phyloP scores from a whole-genome alignment of 331 rosid genomes.

The Malus hybrid region DNA sequence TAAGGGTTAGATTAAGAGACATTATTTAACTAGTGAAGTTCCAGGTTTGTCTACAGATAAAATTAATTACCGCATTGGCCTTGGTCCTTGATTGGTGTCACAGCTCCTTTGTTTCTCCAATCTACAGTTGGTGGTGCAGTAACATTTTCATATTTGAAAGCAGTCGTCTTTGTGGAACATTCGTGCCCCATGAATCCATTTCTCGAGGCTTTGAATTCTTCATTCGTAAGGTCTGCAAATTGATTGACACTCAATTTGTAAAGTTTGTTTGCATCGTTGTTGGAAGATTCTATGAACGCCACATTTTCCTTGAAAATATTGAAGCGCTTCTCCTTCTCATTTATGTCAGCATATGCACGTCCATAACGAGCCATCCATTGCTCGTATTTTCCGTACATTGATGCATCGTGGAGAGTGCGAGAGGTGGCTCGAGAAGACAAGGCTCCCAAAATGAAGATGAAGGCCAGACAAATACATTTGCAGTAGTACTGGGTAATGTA shows the following conservation, averaged over 20 bases:
- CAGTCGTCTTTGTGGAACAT: no score
- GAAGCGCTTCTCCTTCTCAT: background rate
- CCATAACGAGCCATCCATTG: background rate
- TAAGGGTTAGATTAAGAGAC: background rate
- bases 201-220: no score
- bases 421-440: background rate
- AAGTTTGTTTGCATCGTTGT: no score
- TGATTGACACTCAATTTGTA: no score
- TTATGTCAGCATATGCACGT: background rate
- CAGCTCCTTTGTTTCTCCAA: background rate
- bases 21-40: background rate
- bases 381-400: background rate
- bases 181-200: no score
- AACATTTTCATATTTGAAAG: no score
- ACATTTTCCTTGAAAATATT: no score
- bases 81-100: background rate
- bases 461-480: background rate
- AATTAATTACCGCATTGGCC: background rate
- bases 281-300: no score
- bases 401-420: background rate
- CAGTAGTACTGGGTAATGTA: background rate
- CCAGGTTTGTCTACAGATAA: background rate
- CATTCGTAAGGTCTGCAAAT: no score
- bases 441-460: background rate
- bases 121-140: no score